Conservation (phyloP, 1,284 basidiomycete species). For the Ustilago tritici region DNA sequence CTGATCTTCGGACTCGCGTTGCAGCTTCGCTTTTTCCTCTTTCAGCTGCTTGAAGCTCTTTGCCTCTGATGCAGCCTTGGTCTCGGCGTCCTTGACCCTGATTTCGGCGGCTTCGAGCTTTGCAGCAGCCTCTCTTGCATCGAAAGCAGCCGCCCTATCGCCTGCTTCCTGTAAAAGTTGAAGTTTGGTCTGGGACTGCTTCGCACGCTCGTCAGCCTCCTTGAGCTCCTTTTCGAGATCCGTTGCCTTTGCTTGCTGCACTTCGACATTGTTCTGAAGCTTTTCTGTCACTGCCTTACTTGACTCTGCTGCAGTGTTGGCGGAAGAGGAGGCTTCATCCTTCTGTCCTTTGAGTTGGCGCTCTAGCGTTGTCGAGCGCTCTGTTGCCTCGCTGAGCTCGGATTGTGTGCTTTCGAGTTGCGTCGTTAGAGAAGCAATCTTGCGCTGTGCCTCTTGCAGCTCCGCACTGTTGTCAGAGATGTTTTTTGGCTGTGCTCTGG, state of each 20-base stretch:
- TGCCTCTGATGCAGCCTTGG: conserved; percentile 9
- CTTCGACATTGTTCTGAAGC: conserved; percentile 26
- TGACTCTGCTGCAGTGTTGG: conserved; percentile 15
- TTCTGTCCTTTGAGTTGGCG: conserved; percentile 23
- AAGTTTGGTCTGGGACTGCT: conserved; percentile 26
- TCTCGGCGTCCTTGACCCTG: conserved; percentile 28
- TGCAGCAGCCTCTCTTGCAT: conserved; percentile 11
- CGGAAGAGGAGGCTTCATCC: conserved; percentile 15
- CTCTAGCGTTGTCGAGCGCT: conserved; percentile 17
- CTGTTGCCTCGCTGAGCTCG: conserved; percentile 23
- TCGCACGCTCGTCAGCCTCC: conserved; percentile 24
- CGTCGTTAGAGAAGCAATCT: conserved; percentile 15
- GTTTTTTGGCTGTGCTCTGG: background rate
- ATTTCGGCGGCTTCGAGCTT: conserved; percentile 24
- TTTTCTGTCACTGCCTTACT: conserved; percentile 14
- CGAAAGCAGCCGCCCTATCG: conserved; percentile 18
- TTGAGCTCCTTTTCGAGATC: conserved; percentile 31
- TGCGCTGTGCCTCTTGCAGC: conserved; percentile 19
- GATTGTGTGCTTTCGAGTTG: conserved; percentile 29
- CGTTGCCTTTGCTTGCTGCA: conserved; percentile 20
- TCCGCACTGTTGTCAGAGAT: conserved; percentile 9
- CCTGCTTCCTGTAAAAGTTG: conserved; percentile 17
- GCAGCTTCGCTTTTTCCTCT: conserved; percentile 27
- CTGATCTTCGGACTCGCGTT: conserved; percentile 20
- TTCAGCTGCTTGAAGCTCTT: conserved; percentile 27